Evolutionary conservation across 441 rosid species (phyloP).

Genomic region (Biscutella laevigata): DNA sequence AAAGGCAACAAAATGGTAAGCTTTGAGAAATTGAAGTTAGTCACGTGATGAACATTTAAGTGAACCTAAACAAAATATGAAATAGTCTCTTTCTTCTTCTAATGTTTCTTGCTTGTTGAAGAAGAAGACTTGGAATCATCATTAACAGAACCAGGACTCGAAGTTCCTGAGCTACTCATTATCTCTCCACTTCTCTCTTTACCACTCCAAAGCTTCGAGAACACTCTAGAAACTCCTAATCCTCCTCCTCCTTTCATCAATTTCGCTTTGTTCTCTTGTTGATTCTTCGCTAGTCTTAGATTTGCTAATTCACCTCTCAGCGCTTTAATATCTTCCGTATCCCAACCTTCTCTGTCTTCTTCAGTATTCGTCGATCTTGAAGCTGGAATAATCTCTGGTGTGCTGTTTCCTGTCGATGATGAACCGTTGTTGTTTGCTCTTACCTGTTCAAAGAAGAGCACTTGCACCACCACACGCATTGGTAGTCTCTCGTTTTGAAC

Average conservation of each 20-base stretch:
- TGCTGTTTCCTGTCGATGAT: conserved; percentile 37
- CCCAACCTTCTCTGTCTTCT: conserved; percentile 56
- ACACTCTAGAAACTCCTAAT: conserved; percentile 41
- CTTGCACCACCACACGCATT: conserved; percentile 58
- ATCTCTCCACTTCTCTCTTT: conserved; percentile 51
- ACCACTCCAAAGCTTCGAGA: conserved; percentile 47
- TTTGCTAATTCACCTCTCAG: conserved; percentile 47
- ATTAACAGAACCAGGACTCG: conserved; percentile 50
- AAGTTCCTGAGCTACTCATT: conserved; percentile 56
- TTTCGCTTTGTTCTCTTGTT: conserved; percentile 26
- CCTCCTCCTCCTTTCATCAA: conserved; percentile 49
- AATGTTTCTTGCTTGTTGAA: conserved; percentile 49
- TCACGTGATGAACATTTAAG: conserved; percentile 2
- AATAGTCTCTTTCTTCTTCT: conserved; percentile 4
- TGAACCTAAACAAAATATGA: background rate
- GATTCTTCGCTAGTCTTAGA: conserved; percentile 27
- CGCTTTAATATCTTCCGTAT: conserved; percentile 49
- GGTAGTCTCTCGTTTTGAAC: conserved; percentile 67
- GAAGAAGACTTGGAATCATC: conserved; percentile 44
- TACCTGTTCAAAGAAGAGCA: conserved; percentile 63
- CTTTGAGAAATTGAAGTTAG: conserved; percentile 17
- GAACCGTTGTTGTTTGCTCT: conserved; percentile 40
- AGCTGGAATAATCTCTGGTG: conserved; percentile 51
- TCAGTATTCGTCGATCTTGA: conserved; percentile 42
- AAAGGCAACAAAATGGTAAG: conserved; percentile 16